These are phyloP conservation scores for Chondrus crispus DNA, from an alignment of 23 red algal species.

Conservation along the genomic window DNA sequence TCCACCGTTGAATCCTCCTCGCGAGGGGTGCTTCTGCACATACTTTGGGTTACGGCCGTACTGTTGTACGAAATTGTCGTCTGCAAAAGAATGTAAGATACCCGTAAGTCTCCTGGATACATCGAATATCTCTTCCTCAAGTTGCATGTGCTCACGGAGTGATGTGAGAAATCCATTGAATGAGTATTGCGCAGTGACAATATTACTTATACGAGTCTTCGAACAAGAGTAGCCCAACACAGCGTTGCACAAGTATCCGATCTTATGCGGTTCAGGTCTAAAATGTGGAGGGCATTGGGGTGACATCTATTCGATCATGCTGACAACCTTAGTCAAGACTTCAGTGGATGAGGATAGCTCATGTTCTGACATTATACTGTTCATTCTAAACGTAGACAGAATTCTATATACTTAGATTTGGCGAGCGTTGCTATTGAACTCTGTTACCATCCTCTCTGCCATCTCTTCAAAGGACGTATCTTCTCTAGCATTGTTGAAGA, in stretches of 20 bases:
- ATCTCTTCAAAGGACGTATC: neutral
- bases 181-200: slow-evolving; percentile 1
- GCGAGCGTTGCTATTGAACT: neutral
- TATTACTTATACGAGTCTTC: neutral
- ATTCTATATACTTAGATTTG: neutral
- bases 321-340: neutral
- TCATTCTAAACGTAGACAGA: neutral
- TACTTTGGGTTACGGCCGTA: neutral
- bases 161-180: slow-evolving; percentile 40
- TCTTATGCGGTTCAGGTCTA: slow-evolving; percentile 18
- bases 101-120: too few relatives aligned
- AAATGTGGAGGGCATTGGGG: slow-evolving; percentile 19
- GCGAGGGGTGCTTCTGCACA: too few relatives aligned
- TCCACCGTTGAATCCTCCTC: too few relatives aligned
- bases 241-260: slow-evolving; percentile 14
- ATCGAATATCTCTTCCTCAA: neutral
- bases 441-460: neutral
- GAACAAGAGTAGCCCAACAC: slow-evolving; percentile 4
- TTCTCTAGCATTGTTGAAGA: neutral
- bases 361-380: neutral
- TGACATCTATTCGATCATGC: neutral
- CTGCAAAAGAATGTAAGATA: too few relatives aligned
- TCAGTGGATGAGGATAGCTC: neutral
- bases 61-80: neutral
- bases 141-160: slow-evolving; percentile 1